Conservation (phyloP, 306 rosid genomes). For the Abrus pulchellus region DNA sequence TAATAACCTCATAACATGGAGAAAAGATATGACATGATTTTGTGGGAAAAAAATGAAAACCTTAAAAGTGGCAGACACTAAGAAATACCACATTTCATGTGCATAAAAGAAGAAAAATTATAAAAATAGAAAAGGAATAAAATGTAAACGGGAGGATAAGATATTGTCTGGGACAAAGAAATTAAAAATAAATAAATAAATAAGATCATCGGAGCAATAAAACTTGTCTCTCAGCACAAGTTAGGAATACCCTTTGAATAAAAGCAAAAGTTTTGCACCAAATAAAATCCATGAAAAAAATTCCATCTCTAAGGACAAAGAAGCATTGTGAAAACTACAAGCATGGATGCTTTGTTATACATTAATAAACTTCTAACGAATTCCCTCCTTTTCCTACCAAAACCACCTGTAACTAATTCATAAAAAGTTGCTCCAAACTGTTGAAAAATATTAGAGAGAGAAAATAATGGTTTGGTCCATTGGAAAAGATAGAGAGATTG, state of each 20-base stretch:
- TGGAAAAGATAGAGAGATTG: neutral
- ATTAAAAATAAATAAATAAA: neutral
- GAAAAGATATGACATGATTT: conserved; percentile 3
- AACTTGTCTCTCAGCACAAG: neutral
- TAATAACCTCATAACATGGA: conserved; percentile 4
- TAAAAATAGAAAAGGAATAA: conserved; percentile 9
- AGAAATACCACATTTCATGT: conserved; percentile 13
- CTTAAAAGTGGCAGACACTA: conserved; percentile 4
- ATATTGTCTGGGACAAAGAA: neutral
- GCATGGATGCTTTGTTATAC: conserved; percentile 1
- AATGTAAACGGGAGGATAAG: neutral
- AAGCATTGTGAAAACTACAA: neutral
- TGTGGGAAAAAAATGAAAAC: conserved; percentile 3
- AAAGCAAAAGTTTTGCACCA: conserved; percentile 17
- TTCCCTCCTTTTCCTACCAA: neutral
- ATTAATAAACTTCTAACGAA: neutral
- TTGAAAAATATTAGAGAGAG: neutral
- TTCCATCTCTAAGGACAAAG: conserved; percentile 19
- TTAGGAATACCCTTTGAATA: neutral
- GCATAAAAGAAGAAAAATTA: neutral
- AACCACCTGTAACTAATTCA: neutral
- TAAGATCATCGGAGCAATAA: conserved; percentile 2
- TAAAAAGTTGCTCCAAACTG: neutral
- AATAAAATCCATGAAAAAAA: neutral
- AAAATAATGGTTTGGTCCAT: neutral